These are phyloP conservation scores for Vitrella brassicaformis DNA, from an alignment of 73 alveolate genomes.

Conservation along the genomic window DNA sequence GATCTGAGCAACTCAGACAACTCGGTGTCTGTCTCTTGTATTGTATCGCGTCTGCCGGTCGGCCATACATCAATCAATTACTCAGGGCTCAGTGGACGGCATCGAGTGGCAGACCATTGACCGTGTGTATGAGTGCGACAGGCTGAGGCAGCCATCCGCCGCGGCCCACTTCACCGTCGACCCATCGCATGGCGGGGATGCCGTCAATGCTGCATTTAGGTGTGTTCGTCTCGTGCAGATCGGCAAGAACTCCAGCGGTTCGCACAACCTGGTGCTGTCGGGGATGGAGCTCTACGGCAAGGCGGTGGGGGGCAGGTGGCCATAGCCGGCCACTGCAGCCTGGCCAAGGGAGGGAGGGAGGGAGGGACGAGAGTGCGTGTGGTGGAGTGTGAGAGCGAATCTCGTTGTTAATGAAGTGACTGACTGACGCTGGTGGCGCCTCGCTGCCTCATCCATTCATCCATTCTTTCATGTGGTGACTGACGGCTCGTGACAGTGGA, in stretches of 20 bases:
- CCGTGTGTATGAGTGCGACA: neutral
- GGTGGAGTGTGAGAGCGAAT: too few species aligned
- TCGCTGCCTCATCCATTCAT: too few species aligned
- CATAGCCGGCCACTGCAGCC: too few species aligned
- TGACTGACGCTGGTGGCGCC: too few species aligned
- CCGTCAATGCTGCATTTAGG: slow-evolving; percentile 67
- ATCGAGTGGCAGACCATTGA: neutral
- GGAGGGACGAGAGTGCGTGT: too few species aligned
- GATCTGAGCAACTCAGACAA: too few species aligned
- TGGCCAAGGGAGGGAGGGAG: too few species aligned
- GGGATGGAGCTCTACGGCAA: slow-evolving; percentile 88
- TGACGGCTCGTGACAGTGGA: too few species aligned
- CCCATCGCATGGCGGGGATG: slow-evolving; percentile 35
- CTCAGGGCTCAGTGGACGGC: neutral
- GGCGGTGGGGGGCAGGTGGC: slow-evolving; percentile 59
- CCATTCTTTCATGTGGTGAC: too few species aligned
- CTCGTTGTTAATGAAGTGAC: too few species aligned
- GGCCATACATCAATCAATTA: too few species aligned
- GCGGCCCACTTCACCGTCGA: neutral
- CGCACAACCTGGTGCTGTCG: slow-evolving; percentile 67
- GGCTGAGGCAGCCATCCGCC: neutral
- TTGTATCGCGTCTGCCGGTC: neutral
- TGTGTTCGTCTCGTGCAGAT: slow-evolving; percentile 71
- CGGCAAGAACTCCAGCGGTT: slow-evolving; percentile 74
- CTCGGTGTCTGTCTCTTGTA: neutral